These are phyloP conservation scores for Rachicladosporium sp. DNA, from an alignment of 2,329 filamentous ascomycete species.

Conservation along the genomic window DNA sequence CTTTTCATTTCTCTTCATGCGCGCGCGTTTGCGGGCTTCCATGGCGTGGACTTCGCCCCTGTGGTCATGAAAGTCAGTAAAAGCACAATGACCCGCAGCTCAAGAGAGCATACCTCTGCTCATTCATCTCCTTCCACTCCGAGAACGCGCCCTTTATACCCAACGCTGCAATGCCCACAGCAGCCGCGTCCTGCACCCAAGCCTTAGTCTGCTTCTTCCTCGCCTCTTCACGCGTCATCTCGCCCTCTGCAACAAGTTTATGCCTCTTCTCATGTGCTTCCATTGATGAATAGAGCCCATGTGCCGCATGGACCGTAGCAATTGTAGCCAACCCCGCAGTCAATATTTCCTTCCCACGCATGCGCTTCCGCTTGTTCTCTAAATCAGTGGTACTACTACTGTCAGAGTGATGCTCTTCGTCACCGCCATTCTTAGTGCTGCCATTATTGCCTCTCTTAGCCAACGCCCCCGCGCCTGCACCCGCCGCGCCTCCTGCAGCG, in stretches of 20 bases:
- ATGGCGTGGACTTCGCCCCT: slow-evolving; percentile 39
- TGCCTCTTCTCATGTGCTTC: slow-evolving; percentile 50
- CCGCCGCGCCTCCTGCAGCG: slow-evolving; percentile 27
- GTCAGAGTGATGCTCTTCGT: slow-evolving; percentile 15
- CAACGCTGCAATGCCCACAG: slow-evolving; percentile 52
- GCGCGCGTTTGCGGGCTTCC: slow-evolving; percentile 29
- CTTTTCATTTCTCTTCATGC: slow-evolving; percentile 30
- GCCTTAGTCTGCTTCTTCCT: slow-evolving; percentile 51
- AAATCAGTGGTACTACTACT: slow-evolving; percentile 39
- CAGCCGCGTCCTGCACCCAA: slow-evolving; percentile 52
- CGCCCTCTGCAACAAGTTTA: slow-evolving; percentile 48
- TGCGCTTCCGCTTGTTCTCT: slow-evolving; percentile 49
- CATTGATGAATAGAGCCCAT: slow-evolving; percentile 51
- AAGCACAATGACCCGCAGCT: slow-evolving; percentile 2
- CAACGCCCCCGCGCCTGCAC: slow-evolving; percentile 23
- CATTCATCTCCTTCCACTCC: slow-evolving; percentile 57
- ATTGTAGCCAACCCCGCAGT: slow-evolving; percentile 55
- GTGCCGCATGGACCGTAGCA: slow-evolving; percentile 57
- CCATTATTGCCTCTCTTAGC: slow-evolving; percentile 8
- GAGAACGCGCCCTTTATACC: slow-evolving; percentile 54
- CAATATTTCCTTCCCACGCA: slow-evolving; percentile 53
- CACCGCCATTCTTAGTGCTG: slow-evolving; percentile 7
- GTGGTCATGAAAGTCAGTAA: slow-evolving; percentile 12
- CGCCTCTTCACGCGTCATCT: slow-evolving; percentile 51
- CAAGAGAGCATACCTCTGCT: slow-evolving; percentile 41